A percentile compares a stretch with the other conserved stretches of the same genome.
These are phyloP conservation scores for Aspergillus sp. DNA, from an alignment of 2,329 filamentous ascomycete species.

Conservation along the genomic window DNA sequence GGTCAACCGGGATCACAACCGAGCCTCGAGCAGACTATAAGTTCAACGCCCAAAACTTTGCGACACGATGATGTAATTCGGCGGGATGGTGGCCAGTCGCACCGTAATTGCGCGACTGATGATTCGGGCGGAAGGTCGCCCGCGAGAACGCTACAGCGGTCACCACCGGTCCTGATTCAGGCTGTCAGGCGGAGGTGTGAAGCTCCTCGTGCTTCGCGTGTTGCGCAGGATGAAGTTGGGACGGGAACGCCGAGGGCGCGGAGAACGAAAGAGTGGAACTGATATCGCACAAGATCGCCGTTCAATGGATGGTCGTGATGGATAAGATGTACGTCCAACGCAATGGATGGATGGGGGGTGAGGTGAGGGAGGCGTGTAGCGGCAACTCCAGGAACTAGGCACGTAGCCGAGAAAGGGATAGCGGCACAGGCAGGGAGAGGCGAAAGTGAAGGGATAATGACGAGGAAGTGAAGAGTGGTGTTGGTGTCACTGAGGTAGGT, in stretches of 20 bases:
- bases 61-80: conserved; percentile 34
- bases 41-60: conserved; percentile 16
- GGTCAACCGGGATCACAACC: conserved; percentile 9
- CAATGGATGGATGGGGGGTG: neutral
- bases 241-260: neutral
- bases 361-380: neutral
- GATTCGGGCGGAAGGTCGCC: neutral
- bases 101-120: neutral
- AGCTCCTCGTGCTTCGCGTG: neutral
- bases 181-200: too few species aligned
- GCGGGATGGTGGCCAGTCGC: conserved; percentile 4
- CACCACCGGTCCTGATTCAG: too few species aligned
- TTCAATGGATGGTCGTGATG: neutral
- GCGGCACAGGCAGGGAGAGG: conserved; percentile 7
- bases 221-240: neutral
- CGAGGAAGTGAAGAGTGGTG: neutral
- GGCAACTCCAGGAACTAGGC: neutral
- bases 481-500: conserved; percentile 7
- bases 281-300: neutral
- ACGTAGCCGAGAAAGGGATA: conserved; percentile 7
- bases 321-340: neutral
- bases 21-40: conserved; percentile 9
- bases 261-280: conserved; percentile 1
- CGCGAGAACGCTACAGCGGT: neutral
- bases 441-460: conserved; percentile 11